Evolutionary conservation across 208 protist genomes (phyloP), one percentile per base, ranked within the genome.

Genomic region (Vickermania spadyakhi): DNA sequence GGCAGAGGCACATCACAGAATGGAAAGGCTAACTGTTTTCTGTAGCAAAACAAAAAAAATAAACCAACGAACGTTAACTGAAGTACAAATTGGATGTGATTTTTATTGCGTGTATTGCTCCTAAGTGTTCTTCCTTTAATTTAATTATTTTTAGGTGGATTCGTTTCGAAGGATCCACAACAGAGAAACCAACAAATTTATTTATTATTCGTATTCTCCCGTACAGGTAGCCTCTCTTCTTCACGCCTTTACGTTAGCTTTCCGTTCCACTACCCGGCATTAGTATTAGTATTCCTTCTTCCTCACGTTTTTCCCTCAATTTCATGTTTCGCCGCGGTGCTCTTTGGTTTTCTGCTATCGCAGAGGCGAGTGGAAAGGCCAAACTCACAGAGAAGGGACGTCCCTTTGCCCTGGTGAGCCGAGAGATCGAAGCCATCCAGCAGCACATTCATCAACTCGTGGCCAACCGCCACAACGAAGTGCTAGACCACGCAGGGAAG

Each of bases 401-500:
- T 27, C 74, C 77, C 7, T 91, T 91, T 29, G 65, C 72, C n/a
- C 60, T 83, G 13, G 83, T 91, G 14, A 28, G 64, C 28, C 79
- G 83, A 26, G 83, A 91, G 67, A 70, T 91, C 11, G 71, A 77
- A 25, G 73, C 75, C 1, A 73, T 91, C 22, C 70, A 79, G 66
- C 49, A 60, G 2, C 83, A 91, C 68, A 87, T 91, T 56, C 55
- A 69, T 23, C 53, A 60, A 11, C 77, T 91, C 58, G 83, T 91
- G 51, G 57, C 31, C 11, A 77, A 89, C 61, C 74, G 60, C 14
- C 64, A 83, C 22, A 89, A 94, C 54, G 72, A 82, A 13, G 81
- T 94, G 27, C 69, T 94, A 1, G 79, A 94, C 31, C 75, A 94
- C 59, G 86, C 86, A 21, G 77, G 68, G 30, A 85, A 76, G 66